Percentiles rank a stretch among this genome's conserved stretches.
These are phyloP conservation scores for Sugiyamaella chiloensis DNA, from an alignment of 805 yeast genomes.

Conservation along the genomic window DNA sequence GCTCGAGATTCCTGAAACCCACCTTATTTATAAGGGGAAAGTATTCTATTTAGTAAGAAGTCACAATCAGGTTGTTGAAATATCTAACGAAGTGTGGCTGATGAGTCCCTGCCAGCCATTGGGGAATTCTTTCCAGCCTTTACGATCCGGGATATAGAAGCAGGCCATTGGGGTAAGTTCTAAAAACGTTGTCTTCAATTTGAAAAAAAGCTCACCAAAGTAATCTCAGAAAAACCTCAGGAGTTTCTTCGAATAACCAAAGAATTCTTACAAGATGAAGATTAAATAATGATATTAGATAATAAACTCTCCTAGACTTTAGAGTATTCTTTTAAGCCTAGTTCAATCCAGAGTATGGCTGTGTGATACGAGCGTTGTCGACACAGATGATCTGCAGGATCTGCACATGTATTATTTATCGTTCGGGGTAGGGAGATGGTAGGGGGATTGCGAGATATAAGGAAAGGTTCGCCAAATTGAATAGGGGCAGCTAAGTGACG, in stretches of 20 bases:
- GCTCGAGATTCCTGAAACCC: slow-evolving; percentile 63
- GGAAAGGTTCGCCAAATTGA: no score
- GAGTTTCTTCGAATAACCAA: slow-evolving; percentile 64
- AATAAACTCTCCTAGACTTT: no score
- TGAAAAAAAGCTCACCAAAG: slow-evolving; percentile 20
- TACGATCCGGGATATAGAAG: slow-evolving; percentile 66
- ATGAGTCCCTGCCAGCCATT: slow-evolving; percentile 69
- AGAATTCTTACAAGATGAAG: slow-evolving; percentile 43
- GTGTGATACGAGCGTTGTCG: no score
- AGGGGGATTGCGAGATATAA: no score
- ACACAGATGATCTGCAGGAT: no score
- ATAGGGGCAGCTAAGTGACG: no score
- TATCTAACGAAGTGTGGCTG: slow-evolving; percentile 60
- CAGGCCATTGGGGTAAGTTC: slow-evolving; percentile 77
- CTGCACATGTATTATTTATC: no score
- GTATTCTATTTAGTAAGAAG: slow-evolving; percentile 52
- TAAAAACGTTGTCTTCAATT: neutral
- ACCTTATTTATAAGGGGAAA: slow-evolving; percentile 77
- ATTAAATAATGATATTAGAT: no score
- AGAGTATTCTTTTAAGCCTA: no score
- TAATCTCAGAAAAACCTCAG: slow-evolving; percentile 78
- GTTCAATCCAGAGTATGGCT: no score
- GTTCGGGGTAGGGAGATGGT: no score
- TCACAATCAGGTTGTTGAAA: no score
- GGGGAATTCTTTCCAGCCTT: slow-evolving; percentile 78